Conservation (phyloP, 2,329 filamentous ascomycete genomes). For the Alternaria novae-zelandiae region DNA sequence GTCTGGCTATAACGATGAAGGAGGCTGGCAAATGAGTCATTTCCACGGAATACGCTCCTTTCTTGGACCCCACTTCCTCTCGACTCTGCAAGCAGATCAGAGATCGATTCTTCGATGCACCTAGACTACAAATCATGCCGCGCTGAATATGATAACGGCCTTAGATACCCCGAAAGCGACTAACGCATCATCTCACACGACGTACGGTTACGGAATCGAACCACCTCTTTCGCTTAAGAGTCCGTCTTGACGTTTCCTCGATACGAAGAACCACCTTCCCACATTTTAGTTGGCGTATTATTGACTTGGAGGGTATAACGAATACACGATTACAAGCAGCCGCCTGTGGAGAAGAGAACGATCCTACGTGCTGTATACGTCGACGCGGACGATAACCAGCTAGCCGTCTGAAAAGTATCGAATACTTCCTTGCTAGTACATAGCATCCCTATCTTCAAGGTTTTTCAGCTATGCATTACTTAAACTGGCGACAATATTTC, state of each 20-base stretch:
- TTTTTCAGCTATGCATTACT: background rate
- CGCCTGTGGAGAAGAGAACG: background rate
- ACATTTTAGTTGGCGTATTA: background rate
- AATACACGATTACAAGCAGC: background rate
- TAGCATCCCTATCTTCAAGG: background rate
- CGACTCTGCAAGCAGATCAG: background rate
- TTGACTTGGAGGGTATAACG: background rate
- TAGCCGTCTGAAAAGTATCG: rapidly evolving
- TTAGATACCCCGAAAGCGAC: background rate
- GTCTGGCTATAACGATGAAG: constrained; percentile 19
- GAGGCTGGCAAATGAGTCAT: constrained; percentile 14
- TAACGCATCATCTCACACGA: background rate
- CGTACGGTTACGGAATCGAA: background rate
- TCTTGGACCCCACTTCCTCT: background rate
- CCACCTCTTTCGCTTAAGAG: background rate
- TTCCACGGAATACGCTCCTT: background rate
- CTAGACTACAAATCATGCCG: background rate
- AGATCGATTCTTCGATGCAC: background rate
- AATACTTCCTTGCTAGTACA: background rate
- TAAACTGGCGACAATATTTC: background rate
- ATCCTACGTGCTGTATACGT: background rate
- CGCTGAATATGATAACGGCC: background rate
- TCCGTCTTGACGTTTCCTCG: background rate
- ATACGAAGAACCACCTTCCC: background rate
- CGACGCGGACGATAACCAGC: background rate